A percentile compares a stretch with the other conserved stretches of the same genome.
Evolutionary conservation across 2,329 filamentous ascomycete species (phyloP).

Genomic region (Cercospora sesami): DNA sequence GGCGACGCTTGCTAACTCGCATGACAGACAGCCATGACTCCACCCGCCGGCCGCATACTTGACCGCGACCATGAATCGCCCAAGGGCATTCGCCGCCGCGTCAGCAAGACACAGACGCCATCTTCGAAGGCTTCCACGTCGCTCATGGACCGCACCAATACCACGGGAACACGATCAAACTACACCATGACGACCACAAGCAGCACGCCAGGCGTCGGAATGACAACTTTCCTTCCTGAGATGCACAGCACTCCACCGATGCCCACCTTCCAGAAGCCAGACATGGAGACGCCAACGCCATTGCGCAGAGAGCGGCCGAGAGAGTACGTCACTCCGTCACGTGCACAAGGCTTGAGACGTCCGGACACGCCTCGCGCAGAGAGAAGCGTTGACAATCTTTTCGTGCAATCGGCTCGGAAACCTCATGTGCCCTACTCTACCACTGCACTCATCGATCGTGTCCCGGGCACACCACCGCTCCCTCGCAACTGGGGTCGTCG

Average conservation of each 20-base stretch:
- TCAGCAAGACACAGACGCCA: slow-evolving; percentile 23
- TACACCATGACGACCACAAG: slow-evolving; percentile 24
- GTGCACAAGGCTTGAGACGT: neutral
- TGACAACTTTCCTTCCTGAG: slow-evolving; percentile 33
- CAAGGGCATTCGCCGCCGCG: slow-evolving; percentile 22
- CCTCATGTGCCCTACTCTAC: slow-evolving; percentile 14
- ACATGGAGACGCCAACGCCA: slow-evolving; percentile 18
- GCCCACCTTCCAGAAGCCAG: slow-evolving; percentile 36
- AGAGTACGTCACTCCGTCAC: slow-evolving; percentile 19
- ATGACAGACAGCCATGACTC: slow-evolving; percentile 24
- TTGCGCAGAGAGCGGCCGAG: slow-evolving; percentile 6
- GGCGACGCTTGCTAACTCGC: slow-evolving; percentile 6
- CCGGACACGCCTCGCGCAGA: neutral
- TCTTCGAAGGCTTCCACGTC: slow-evolving; percentile 19
- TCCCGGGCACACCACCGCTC: slow-evolving; percentile 34
- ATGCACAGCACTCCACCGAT: slow-evolving; percentile 36
- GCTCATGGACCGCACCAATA: slow-evolving; percentile 29
- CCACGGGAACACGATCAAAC: slow-evolving; percentile 17
- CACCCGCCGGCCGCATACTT: slow-evolving; percentile 20
- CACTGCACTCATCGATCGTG: slow-evolving; percentile 28
- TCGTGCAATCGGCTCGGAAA: neutral
- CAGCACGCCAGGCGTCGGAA: slow-evolving; percentile 11
- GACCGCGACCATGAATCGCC: slow-evolving; percentile 21
- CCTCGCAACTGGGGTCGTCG: slow-evolving; percentile 34
- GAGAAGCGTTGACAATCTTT: neutral